Base-by-base conservation (phyloP, 164 flowering plant genomes). In the Warburgia ugandensis region DNA sequence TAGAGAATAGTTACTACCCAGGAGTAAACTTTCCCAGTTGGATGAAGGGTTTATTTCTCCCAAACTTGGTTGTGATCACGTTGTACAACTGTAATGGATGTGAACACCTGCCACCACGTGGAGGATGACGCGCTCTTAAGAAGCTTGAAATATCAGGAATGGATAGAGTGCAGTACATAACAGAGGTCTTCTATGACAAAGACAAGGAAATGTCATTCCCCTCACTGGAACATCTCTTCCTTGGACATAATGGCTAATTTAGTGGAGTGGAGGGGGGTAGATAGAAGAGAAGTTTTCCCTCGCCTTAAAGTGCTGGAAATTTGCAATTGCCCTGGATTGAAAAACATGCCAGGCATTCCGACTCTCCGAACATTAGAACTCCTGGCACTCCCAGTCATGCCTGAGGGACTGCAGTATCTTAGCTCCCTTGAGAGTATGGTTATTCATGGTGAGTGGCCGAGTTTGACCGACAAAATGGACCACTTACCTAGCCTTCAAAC, bases 11-110 rank as follows among this genome's bases (percentile, higher is more conserved):
- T 2, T 45, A 35, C 0, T 73, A 60, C 26, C 20, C 26, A 3
- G 77, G 73, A 10, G 9, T n/a, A 3, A 19, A 1, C 1, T 56
- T 66, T 21, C 73, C 73, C n/a, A 0, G 14, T 16, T 69, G 73
- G 77, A 21, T 44, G 46, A 29, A 2, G 5, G 19, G 21, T 29
- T 4, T 13, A n/a, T n/a, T n/a, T n/a, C n/a, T n/a, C 14, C 41
- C 45, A 2, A 62, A 50, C 16, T 41, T 68, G 21, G 13, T 29
- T 9, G 12, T 17, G 2, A 3, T 68, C 2, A 33, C 5, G 1
- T 29, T 71, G 6, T 29, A 13, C 3, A 48, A 59, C 40, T 74
- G 73, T 26, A 27, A n/a, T 45, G 49, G 37, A 21, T 63, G 67
- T 9, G 12, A 39, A 5, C 12, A 10, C 0, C 45, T 65, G 3